Conservation (phyloP, 23 red algal species). For the Cyanidiococcus yangmingshanensis region DNA sequence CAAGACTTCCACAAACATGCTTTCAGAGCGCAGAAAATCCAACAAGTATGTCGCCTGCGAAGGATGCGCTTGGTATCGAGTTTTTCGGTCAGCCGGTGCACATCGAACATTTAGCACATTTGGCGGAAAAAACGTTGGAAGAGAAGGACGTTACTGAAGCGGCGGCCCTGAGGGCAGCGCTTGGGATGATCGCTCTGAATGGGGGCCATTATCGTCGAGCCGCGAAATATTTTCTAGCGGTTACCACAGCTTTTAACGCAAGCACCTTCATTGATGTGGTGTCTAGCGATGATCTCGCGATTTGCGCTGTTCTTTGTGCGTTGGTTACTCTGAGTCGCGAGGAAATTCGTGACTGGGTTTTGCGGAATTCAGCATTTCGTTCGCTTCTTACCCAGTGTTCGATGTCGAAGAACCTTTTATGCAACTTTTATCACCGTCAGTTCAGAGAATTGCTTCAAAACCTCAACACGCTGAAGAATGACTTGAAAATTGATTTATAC, state of each 20-base stretch:
- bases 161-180: not conserved
- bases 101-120: not conserved
- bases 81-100: not conserved
- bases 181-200: not conserved
- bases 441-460: not conserved
- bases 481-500: not conserved
- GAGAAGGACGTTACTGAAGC: constrained; percentile 1
- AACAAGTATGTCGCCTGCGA: not conserved
- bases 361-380: not conserved
- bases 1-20: not conserved
- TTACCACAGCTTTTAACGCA: not conserved
- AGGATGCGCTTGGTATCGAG: not conserved
- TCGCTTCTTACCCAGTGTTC: not conserved
- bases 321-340: not conserved
- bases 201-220: not conserved
- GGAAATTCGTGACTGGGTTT: not conserved
- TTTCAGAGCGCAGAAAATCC: not conserved
- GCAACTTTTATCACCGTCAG: not conserved
- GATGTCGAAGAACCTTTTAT: not conserved
- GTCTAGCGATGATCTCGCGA: not conserved
- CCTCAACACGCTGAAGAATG: not conserved
- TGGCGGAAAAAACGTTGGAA: not conserved
- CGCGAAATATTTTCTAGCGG: constrained; percentile 8
- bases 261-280: not conserved
- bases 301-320: not conserved